Evolutionary conservation across 2,329 filamentous ascomycete species (phyloP).

Genomic region (Paracorniculantispora psalliotae): DNA sequence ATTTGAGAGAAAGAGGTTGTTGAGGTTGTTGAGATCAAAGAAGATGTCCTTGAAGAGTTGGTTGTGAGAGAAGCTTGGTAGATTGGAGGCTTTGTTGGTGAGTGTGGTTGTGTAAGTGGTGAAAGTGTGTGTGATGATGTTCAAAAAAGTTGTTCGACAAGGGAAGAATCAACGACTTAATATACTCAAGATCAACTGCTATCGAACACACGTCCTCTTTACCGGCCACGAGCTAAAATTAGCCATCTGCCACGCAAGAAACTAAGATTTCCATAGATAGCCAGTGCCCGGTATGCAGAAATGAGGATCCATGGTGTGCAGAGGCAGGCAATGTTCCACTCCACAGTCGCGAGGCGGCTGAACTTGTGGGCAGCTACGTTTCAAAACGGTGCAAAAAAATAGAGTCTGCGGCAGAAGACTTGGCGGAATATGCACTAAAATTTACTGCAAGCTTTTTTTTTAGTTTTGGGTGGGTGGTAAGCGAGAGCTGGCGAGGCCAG

Average conservation of each 20-base stretch:
- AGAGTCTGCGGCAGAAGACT: background rate
- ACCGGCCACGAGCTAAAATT: background rate
- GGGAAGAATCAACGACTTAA: constrained; percentile 1
- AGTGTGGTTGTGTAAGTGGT: constrained; percentile 1
- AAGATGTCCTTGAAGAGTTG: background rate
- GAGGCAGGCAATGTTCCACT: background rate
- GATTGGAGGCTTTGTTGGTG: background rate
- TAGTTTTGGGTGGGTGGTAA: background rate
- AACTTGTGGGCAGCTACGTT: background rate
- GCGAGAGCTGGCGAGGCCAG: background rate
- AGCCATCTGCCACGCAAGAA: background rate
- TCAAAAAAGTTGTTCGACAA: background rate
- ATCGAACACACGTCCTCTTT: background rate
- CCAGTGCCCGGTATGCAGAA: constrained; percentile 2
- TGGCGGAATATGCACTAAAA: background rate
- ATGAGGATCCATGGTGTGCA: background rate
- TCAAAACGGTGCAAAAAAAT: background rate
- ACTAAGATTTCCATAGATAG: background rate
- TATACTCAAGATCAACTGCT: background rate
- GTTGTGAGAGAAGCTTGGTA: background rate
- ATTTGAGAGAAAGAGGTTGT: background rate
- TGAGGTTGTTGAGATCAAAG: background rate
- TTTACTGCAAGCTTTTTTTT: background rate
- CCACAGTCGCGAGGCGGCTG: background rate
- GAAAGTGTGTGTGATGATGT: background rate